phyloP scores from a whole-genome alignment of 495 filamentous ascomycete genomes.

The Talaromyces proteolyticus region DNA sequence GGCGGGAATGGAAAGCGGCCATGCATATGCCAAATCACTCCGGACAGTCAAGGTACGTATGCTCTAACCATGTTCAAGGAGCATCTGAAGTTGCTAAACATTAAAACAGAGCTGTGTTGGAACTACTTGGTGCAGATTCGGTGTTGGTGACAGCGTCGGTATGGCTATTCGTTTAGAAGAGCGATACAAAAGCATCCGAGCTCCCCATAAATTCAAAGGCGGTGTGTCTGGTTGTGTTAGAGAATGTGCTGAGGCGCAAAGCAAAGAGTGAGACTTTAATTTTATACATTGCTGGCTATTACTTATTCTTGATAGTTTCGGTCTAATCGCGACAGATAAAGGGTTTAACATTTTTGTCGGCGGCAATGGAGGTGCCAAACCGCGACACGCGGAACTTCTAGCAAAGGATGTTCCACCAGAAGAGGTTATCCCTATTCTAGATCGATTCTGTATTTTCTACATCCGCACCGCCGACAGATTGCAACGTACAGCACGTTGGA shows the following conservation, averaged over 20 bases:
- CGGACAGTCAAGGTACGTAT: constrained; percentile 70
- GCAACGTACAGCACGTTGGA: constrained; percentile 89
- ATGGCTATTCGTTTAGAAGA: constrained; percentile 92
- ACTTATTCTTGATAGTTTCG: constrained; percentile 53
- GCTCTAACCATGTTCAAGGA: background rate
- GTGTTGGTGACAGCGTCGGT: constrained; percentile 92
- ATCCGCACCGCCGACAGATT: constrained; percentile 95
- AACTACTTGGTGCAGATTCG: constrained; percentile 91
- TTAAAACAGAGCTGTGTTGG: constrained; percentile 69
- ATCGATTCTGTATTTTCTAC: constrained; percentile 94
- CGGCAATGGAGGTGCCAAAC: constrained; percentile 89
- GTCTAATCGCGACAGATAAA: constrained; percentile 89
- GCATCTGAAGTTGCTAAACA: background rate
- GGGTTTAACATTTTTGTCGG: constrained; percentile 94
- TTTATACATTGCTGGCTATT: background rate
- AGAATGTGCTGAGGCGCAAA: constrained; percentile 94
- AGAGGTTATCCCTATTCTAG: constrained; percentile 79
- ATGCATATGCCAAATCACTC: constrained; percentile 90
- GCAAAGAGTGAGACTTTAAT: constrained; percentile 65
- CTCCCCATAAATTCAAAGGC: constrained; percentile 91
- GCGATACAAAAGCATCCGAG: constrained; percentile 88
- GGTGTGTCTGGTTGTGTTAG: constrained; percentile 89
- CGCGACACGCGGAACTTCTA: constrained; percentile 79
- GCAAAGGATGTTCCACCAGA: constrained; percentile 86
- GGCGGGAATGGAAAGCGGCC: constrained; percentile 92